phyloP scores from a whole-genome alignment of 2,329 filamentous ascomycete species.

The Fonsecaea nubica region DNA sequence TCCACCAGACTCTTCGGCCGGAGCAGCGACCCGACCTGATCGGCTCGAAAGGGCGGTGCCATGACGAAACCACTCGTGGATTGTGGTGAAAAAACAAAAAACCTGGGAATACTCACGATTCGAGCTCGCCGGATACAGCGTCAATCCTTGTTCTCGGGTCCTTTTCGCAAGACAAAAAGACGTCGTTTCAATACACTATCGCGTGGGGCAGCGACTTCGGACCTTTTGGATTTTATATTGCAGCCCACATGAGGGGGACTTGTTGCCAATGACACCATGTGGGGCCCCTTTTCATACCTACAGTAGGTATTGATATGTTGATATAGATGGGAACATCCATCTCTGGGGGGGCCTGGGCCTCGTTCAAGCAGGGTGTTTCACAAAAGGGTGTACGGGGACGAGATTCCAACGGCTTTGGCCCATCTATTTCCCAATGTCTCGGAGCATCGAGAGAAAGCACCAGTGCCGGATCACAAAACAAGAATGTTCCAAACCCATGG shows the following conservation, averaged over 20 bases:
- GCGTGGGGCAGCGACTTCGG: neutral
- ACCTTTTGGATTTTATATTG: neutral
- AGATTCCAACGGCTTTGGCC: neutral
- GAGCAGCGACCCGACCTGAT: slow-evolving; percentile 42
- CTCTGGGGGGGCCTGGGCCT: neutral
- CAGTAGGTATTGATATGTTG: neutral
- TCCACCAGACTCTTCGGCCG: slow-evolving; percentile 38
- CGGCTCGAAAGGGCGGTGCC: slow-evolving; percentile 39
- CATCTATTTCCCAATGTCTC: neutral
- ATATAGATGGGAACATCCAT: neutral
- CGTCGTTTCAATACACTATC: neutral
- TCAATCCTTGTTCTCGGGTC: neutral
- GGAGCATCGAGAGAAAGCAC: neutral
- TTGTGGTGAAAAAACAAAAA: neutral
- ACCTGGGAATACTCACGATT: neutral
- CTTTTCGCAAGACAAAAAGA: neutral
- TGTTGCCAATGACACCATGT: neutral
- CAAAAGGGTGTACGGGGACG: neutral
- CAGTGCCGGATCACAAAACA: neutral
- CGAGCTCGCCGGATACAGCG: neutral
- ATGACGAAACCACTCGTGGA: slow-evolving; percentile 3
- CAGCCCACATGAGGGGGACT: neutral
- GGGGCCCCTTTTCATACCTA: neutral
- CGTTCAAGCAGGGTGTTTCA: neutral
- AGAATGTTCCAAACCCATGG: neutral